These are phyloP conservation scores for Cutaneotrichosporon sp. DNA, from an alignment of 1,284 basidiomycete genomes.

Conservation along the genomic window DNA sequence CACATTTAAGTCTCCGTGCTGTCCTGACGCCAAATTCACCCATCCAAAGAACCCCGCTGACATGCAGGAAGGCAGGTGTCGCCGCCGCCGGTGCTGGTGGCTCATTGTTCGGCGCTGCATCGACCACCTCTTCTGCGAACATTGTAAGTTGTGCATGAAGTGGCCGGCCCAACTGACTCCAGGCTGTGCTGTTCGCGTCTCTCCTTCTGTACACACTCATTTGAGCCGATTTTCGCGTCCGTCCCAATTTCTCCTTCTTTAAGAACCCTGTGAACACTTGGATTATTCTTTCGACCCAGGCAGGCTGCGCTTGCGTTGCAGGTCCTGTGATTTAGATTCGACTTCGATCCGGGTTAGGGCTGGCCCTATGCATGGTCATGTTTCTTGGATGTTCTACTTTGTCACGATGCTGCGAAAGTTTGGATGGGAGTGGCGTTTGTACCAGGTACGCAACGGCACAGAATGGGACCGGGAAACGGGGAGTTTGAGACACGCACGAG, in stretches of 20 bases:
- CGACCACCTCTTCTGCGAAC: background rate
- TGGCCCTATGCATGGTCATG: constrained; percentile 3
- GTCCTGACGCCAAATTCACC: background rate
- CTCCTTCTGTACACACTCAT: background rate
- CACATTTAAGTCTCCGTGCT: background rate
- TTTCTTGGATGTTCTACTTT: too few species aligned
- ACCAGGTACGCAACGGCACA: too few species aligned
- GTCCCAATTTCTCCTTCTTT: background rate
- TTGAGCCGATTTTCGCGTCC: background rate
- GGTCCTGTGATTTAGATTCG: background rate
- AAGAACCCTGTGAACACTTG: background rate
- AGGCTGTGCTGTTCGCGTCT: background rate
- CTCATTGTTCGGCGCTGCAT: background rate
- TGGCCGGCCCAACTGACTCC: too few species aligned
- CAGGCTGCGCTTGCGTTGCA: background rate
- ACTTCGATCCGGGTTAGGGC: constrained; percentile 2
- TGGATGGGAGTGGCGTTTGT: too few species aligned
- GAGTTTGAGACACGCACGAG: too few species aligned
- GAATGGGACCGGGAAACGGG: too few species aligned
- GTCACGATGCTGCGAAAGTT: too few species aligned
- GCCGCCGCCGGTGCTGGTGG: background rate
- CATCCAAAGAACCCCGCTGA: background rate
- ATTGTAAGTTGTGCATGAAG: background rate
- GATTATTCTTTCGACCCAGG: background rate
- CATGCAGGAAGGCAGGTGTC: background rate